phyloP scores from a whole-genome alignment of 805 yeast species.

The Barnettozyma siamensis region DNA sequence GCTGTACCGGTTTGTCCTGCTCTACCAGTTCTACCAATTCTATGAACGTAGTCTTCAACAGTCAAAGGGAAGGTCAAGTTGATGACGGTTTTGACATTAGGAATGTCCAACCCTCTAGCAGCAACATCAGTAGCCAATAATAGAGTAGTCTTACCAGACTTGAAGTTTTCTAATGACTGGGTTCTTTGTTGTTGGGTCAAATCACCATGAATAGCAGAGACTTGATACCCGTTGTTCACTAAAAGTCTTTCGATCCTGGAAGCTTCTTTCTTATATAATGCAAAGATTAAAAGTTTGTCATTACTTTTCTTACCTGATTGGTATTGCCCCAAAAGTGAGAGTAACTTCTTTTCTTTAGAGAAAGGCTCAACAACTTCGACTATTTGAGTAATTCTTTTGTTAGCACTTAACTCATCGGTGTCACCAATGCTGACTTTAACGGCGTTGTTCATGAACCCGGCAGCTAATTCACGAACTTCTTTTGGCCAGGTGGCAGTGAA shows the following conservation, averaged over 20 bases:
- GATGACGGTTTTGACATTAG: conserved; percentile 92
- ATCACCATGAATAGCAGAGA: conserved; percentile 96
- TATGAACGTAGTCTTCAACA: conserved; percentile 93
- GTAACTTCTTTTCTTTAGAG: conserved; percentile 70
- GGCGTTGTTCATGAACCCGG: conserved; percentile 77
- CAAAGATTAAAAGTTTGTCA: conserved; percentile 87
- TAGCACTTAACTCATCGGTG: conserved; percentile 90
- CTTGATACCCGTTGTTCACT: conserved; percentile 64
- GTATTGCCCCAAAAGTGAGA: conserved; percentile 69
- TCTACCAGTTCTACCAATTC: conserved; percentile 97
- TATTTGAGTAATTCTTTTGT: conserved; percentile 85
- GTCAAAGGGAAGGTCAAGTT: conserved; percentile 95
- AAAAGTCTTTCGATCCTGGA: conserved; percentile 78
- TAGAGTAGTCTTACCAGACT: conserved; percentile 67
- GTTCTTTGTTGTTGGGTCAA: conserved; percentile 89
- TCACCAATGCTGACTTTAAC: conserved; percentile 90
- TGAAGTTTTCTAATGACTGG: conserved; percentile 77
- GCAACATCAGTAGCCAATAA: conserved; percentile 97
- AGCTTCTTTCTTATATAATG: conserved; percentile 95
- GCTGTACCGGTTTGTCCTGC: conserved; percentile 96
- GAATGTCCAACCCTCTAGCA: conserved; percentile 96
- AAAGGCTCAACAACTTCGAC: conserved; percentile 87
- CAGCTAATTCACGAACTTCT: conserved; percentile 90
- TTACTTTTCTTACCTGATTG: conserved; percentile 58
- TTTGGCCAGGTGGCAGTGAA: conserved; percentile 99